A percentile compares a stretch with the other conserved stretches of the same genome.
These are phyloP conservation scores for Iris macrosiphon DNA, from an alignment of 106 monocot genomes.

Conservation along the genomic window DNA sequence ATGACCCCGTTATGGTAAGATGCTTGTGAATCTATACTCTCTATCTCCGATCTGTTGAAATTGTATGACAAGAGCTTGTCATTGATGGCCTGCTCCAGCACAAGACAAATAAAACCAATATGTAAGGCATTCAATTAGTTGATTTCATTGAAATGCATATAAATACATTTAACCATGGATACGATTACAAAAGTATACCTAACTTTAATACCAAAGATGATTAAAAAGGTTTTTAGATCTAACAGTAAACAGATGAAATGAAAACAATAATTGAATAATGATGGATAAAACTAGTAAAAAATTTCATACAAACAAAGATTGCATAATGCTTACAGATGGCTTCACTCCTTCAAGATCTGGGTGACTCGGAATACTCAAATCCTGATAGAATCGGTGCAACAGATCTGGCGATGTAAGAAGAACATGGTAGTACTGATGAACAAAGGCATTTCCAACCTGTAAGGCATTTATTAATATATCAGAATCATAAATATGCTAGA, in stretches of 20 bases:
- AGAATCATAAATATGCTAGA: background rate
- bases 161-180: background rate
- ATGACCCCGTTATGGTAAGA: constrained; percentile 55
- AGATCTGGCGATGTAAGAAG: constrained; percentile 49
- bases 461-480: background rate
- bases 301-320: background rate
- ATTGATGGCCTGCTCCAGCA: constrained; percentile 40
- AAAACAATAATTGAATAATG: background rate
- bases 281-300: background rate
- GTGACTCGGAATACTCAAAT: constrained; percentile 53
- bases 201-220: background rate
- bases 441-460: constrained; percentile 69
- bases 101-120: background rate
- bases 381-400: constrained; percentile 62
- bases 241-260: background rate
- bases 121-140: background rate
- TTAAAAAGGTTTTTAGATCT: background rate
- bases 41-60: constrained; percentile 36
- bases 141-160: no score
- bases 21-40: constrained; percentile 37
- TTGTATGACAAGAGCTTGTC: constrained; percentile 40
- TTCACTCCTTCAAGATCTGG: constrained; percentile 48
- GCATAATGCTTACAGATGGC: constrained; percentile 52
- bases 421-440: constrained; percentile 72
- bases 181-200: background rate